A percentile compares a stretch with the other conserved stretches of the same genome.
Conservation (phyloP, 352 stramenopile species). For the Globisporangium okanoganense region DNA sequence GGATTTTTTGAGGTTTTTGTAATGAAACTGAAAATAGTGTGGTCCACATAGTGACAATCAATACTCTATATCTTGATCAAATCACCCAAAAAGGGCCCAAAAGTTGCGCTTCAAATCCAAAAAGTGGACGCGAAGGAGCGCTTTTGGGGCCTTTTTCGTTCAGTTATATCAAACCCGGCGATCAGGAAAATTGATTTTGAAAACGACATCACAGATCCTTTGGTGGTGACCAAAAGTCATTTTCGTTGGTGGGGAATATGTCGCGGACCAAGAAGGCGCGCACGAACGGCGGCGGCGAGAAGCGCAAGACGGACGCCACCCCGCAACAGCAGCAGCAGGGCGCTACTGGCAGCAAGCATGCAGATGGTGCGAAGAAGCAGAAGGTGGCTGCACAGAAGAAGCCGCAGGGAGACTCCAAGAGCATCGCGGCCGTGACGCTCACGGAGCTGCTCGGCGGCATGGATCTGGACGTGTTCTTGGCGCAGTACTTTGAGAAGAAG, state of each 20-base stretch:
- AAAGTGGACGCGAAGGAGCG: no score
- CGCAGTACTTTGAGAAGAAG: conserved; percentile 85
- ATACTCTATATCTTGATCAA: no score
- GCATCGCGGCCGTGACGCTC: conserved; percentile 28
- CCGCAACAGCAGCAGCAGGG: neutral
- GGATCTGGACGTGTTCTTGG: conserved; percentile 51
- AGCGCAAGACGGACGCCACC: conserved; percentile 9
- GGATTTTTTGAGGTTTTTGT: no score
- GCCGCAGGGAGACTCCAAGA: conserved; percentile 7
- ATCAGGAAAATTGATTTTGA: no score
- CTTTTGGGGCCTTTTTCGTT: no score
- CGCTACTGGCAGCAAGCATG: neutral
- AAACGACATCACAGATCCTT: no score
- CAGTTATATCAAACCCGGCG: no score
- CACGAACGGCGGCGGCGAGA: conserved; percentile 13
- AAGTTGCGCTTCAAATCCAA: no score
- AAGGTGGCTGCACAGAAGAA: neutral
- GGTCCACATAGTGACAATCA: no score
- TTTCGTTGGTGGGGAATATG: conserved; percentile 10
- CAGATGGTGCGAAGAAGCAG: conserved; percentile 8
- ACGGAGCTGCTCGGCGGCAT: conserved; percentile 63
- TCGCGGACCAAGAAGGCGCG: conserved; percentile 33
- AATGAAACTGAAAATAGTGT: no score
- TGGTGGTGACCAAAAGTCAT: neutral
- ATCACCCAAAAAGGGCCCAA: no score